phyloP scores from a whole-genome alignment of 306 rosid genomes.

The Sechiopsis laciniata region DNA sequence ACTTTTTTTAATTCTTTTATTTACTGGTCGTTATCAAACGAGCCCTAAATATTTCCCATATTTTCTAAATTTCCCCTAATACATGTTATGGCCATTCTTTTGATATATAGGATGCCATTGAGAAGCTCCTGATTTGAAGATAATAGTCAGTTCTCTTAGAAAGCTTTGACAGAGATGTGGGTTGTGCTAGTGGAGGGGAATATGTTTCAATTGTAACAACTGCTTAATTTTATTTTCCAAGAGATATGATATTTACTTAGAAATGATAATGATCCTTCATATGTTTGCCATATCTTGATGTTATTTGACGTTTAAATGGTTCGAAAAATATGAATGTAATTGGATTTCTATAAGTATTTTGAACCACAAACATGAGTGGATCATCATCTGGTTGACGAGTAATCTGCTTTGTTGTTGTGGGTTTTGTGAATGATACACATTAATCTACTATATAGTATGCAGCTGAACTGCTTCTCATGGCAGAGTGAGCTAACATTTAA shows the following conservation, averaged over 20 bases:
- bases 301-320: background rate
- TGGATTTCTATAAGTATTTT: background rate
- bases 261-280: background rate
- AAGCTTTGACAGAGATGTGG: conserved; percentile 70
- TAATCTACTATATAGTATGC: no score
- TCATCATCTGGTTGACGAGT: no score
- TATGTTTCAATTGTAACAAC: conserved; percentile 27
- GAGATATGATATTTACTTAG: background rate
- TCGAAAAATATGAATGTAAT: background rate
- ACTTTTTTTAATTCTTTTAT: no score
- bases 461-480: no score
- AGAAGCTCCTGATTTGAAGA: conserved; percentile 73
- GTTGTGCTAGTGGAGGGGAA: conserved; percentile 21
- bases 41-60: no score
- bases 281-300: background rate
- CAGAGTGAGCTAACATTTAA: no score
- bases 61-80: background rate
- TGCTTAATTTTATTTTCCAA: conserved; percentile 15
- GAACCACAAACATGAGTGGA: no score
- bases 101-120: conserved; percentile 76
- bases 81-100: conserved; percentile 17
- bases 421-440: no score
- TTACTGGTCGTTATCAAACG: no score
- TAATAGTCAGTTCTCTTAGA: conserved; percentile 24
- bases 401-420: no score